Evolutionary conservation across 257 asterid genomes (phyloP).

Genomic region (Nicotiana tomentosiformis): DNA sequence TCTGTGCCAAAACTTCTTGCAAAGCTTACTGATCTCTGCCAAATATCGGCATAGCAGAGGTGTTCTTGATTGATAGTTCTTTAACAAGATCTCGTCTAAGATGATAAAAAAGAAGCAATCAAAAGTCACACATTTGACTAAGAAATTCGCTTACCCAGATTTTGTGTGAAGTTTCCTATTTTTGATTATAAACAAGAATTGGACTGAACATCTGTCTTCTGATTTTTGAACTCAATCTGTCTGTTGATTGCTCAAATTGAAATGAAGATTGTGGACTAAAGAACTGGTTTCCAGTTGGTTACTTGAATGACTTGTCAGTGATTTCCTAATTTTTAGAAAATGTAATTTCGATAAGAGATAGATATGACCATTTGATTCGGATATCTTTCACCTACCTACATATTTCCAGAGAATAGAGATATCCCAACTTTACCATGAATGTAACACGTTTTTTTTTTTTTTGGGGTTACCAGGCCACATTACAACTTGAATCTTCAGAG

Average conservation of each 20-base stretch:
- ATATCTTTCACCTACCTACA: not conserved
- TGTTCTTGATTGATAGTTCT: not conserved
- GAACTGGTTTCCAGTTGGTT: not conserved
- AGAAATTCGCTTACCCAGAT: not conserved
- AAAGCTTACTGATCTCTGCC: not conserved
- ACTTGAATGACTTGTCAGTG: not conserved
- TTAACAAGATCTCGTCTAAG: not conserved
- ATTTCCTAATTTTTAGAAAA: not conserved
- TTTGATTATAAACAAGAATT: not conserved
- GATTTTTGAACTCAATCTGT: not conserved
- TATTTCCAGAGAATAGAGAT: not conserved
- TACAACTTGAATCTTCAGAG: slow-evolving; percentile 81
- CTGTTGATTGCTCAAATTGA: not conserved
- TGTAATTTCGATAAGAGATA: not conserved
- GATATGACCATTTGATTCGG: not conserved
- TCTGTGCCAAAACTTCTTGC: not conserved
- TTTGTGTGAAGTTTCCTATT: not conserved
- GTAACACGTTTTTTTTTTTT: not conserved
- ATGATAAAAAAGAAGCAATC: not conserved
- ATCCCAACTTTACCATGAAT: not conserved
- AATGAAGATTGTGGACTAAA: not conserved
- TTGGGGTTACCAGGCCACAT: slow-evolving; percentile 60
- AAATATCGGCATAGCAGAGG: not conserved
- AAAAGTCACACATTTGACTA: not conserved
- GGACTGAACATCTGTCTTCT: not conserved